Evolutionary conservation across 352 stramenopile genomes (phyloP).

Genomic region (Phytopythium delawarense): DNA sequence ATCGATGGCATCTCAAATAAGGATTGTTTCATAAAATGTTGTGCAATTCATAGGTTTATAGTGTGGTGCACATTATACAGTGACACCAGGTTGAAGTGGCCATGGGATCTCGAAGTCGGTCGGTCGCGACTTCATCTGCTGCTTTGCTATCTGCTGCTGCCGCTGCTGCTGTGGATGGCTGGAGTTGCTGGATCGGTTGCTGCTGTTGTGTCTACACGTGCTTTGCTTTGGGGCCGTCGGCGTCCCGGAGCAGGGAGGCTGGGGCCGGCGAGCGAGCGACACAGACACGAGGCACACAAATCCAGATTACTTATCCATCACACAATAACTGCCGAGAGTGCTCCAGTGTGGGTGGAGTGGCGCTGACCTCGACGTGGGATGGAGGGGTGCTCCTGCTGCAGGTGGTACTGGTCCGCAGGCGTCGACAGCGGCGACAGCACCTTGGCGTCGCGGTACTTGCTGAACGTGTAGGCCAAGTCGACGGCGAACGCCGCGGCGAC

Average conservation of each 20-base stretch:
- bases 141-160: neutral
- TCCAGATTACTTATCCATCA: constrained; percentile 1
- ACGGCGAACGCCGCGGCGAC: neutral
- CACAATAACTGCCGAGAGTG: neutral
- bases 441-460: constrained; percentile 3
- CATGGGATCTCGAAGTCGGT: neutral
- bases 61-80: neutral
- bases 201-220: neutral
- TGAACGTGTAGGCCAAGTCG: constrained; percentile 7
- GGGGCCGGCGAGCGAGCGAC: neutral
- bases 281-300: constrained; percentile 2
- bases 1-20: neutral
- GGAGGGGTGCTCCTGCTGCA: neutral
- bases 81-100: neutral
- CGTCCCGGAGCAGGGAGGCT: neutral
- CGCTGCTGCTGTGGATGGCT: neutral
- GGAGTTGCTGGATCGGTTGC: neutral
- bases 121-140: neutral
- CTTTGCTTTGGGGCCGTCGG: neutral
- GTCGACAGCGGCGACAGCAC: neutral
- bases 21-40: neutral
- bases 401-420: neutral
- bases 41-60: neutral
- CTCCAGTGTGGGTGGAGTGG: neutral
- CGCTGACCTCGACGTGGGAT: neutral